Evolutionary conservation across 805 yeast genomes (phyloP).

Genomic region (Hagleromyces aurorensis): DNA sequence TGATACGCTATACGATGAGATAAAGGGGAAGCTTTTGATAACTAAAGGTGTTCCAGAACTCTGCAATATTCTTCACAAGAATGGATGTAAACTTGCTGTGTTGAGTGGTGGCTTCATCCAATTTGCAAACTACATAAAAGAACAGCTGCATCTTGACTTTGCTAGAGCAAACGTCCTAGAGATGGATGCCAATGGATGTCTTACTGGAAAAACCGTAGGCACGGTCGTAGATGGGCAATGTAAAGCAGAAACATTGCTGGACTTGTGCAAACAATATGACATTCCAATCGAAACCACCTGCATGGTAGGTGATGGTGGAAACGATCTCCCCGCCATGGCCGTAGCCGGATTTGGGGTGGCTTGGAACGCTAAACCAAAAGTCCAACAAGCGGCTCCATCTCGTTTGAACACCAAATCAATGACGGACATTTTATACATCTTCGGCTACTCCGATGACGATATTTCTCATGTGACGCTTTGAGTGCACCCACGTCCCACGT

Average conservation of each 20-base stretch:
- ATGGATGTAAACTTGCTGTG: conserved; percentile 71
- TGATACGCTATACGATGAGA: conserved; percentile 64
- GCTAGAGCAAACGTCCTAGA: conserved; percentile 78
- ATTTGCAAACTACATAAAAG: conserved; percentile 68
- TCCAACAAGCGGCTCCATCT: conserved; percentile 76
- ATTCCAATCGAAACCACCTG: conserved; percentile 48
- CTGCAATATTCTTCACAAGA: conserved; percentile 48
- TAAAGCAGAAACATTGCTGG: conserved; percentile 65
- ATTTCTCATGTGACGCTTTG: no score
- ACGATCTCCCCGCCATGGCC: conserved; percentile 88
- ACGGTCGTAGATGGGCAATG: conserved; percentile 77
- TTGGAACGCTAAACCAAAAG: conserved; percentile 95
- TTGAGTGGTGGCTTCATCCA: conserved; percentile 94
- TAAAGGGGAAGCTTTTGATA: conserved; percentile 57
- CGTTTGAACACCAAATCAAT: conserved; percentile 68
- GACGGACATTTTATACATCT: conserved; percentile 67
- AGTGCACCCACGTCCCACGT: no score
- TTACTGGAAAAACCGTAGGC: conserved; percentile 75
- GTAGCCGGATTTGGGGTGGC: conserved; percentile 92
- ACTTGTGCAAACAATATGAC: conserved; percentile 48
- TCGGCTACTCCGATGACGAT: conserved; percentile 65
- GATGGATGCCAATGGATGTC: conserved; percentile 35
- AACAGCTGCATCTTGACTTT: conserved; percentile 64
- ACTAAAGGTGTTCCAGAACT: conserved; percentile 85
- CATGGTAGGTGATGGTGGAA: conserved; percentile 97